A percentile compares a stretch with the other conserved stretches of the same genome.
phyloP scores from a whole-genome alignment of 345 rosid species.

The Sonneratia caseolaris region DNA sequence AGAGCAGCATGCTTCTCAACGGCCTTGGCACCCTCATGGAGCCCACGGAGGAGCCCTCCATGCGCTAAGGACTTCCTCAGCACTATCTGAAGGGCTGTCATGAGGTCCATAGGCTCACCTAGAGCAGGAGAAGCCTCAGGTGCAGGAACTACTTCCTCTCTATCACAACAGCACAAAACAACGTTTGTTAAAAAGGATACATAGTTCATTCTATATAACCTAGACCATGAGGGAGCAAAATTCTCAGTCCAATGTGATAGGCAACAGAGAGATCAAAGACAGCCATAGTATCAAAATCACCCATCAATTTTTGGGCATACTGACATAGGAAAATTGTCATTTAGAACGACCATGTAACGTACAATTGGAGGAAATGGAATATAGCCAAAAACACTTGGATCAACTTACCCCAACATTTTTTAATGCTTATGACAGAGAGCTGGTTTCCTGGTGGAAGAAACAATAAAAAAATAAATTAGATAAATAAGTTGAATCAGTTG shows the following conservation, averaged over 20 bases:
- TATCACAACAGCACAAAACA: constrained; percentile 11
- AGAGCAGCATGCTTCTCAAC: constrained; percentile 68
- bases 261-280: too few relatives aligned
- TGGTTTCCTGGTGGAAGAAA: constrained; percentile 6
- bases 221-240: background rate
- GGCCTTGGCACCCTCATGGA: constrained; percentile 68
- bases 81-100: constrained; percentile 65
- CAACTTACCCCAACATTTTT: constrained; percentile 10
- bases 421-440: background rate
- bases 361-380: background rate
- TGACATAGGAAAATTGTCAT: background rate
- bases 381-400: background rate
- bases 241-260: too few relatives aligned
- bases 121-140: constrained; percentile 28
- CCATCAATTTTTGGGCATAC: too few relatives aligned
- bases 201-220: too few relatives aligned
- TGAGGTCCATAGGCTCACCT: constrained; percentile 67
- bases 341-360: background rate
- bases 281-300: too few relatives aligned
- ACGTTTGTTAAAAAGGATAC: too few relatives aligned
- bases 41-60: constrained; percentile 70
- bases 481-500: background rate
- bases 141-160: constrained; percentile 56
- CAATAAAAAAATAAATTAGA: background rate
- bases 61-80: constrained; percentile 65